Percentiles rank a stretch among this genome's conserved stretches.
phyloP scores from a whole-genome alignment of 2,329 filamentous ascomycete genomes.

The Allantophomopsis lycopodina region DNA sequence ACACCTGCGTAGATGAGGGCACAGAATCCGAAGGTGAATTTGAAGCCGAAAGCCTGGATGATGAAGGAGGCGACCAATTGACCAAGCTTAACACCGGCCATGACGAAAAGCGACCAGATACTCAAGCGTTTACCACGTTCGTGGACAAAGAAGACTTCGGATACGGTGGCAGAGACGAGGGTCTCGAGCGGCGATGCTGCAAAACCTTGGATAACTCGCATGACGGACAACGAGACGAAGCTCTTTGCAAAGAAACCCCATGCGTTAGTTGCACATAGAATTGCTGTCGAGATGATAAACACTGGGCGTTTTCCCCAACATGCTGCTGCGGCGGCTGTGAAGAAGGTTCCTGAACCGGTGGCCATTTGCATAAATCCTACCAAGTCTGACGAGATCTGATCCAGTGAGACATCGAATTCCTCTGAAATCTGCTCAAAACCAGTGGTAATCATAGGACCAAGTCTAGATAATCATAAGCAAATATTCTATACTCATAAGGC shows the following conservation, averaged over 20 bases:
- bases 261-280: slow-evolving; percentile 19
- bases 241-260: slow-evolving; percentile 21
- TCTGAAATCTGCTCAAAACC: slow-evolving; percentile 19
- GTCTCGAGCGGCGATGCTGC: slow-evolving; percentile 7
- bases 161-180: slow-evolving; percentile 19
- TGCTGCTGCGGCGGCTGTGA: slow-evolving; percentile 23
- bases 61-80: slow-evolving; percentile 23
- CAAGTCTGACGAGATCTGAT: slow-evolving; percentile 16
- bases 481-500: slow-evolving; percentile 16
- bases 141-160: slow-evolving; percentile 28
- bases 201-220: slow-evolving; percentile 12
- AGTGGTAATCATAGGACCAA: slow-evolving; percentile 22
- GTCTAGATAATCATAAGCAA: slow-evolving; percentile 14
- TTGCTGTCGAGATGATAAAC: slow-evolving; percentile 18
- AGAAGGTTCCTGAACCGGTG: slow-evolving; percentile 23
- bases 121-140: slow-evolving; percentile 24
- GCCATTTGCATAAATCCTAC: slow-evolving; percentile 22
- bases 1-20: slow-evolving; percentile 27
- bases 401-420: slow-evolving; percentile 20
- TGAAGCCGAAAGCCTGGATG: slow-evolving; percentile 21
- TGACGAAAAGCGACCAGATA: slow-evolving; percentile 25
- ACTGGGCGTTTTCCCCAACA: slow-evolving; percentile 10
- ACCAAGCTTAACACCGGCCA: slow-evolving; percentile 26
- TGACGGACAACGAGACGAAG: slow-evolving; percentile 19
- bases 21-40: slow-evolving; percentile 22